Evolutionary conservation across 1,139 yeast genomes (phyloP).

Genomic region (Kodamaea ohmeri): DNA sequence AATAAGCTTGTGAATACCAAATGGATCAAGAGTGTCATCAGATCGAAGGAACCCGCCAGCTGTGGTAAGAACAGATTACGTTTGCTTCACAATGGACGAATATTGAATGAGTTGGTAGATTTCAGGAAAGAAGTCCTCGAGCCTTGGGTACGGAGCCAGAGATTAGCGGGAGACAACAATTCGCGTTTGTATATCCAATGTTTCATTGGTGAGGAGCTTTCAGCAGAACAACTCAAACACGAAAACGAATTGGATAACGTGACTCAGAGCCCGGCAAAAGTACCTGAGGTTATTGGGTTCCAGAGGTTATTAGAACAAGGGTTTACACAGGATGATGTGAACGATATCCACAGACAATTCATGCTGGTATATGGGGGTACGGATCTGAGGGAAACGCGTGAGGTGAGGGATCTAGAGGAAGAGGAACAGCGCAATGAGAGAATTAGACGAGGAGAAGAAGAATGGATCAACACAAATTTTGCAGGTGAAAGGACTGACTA

Average conservation of each 20-base stretch:
- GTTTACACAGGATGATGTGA: constrained; percentile 72
- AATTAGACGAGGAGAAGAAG: constrained; percentile 70
- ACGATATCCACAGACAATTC: constrained; percentile 71
- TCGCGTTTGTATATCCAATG: constrained; percentile 65
- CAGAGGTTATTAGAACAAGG: constrained; percentile 83
- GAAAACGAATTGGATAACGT: constrained; percentile 61
- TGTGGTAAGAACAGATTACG: constrained; percentile 53
- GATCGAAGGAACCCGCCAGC: constrained; percentile 23
- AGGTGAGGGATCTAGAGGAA: constrained; percentile 42
- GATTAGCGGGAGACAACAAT: constrained; percentile 7
- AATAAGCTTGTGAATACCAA: constrained; percentile 30
- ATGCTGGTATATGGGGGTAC: constrained; percentile 48
- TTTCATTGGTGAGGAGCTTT: constrained; percentile 69
- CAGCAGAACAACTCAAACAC: constrained; percentile 54
- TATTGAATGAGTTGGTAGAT: constrained; percentile 59
- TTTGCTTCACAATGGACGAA: constrained; percentile 72
- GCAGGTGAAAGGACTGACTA: constrained; percentile 19
- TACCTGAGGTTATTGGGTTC: constrained; percentile 79
- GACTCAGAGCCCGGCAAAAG: constrained; percentile 50
- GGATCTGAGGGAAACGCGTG: constrained; percentile 12
- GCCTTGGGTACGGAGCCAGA: constrained; percentile 22
- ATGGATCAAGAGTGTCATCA: constrained; percentile 31
- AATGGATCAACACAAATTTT: constrained; percentile 86
- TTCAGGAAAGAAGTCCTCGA: constrained; percentile 49
- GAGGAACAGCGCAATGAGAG: constrained; percentile 38